Evolutionary conservation across 73 alveolate species (phyloP), one percentile per base, ranked within the genome.

Genomic region (Paramecium tetraurelia): DNA sequence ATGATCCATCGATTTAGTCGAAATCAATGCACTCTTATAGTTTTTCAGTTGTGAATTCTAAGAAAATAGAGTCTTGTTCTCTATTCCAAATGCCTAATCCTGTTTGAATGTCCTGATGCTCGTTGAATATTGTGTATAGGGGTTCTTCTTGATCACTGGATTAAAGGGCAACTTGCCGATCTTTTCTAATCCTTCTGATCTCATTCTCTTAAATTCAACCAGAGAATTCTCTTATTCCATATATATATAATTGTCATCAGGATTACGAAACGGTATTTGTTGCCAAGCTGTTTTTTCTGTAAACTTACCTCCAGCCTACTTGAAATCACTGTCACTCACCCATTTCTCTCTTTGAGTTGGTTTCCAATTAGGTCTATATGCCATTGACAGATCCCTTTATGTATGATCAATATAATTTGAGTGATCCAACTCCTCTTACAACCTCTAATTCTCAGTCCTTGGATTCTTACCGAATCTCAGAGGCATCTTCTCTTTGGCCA

Each of bases 1-100:
- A 63, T 77, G 83, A 68, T 86, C 93, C 63, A 86, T 72, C 12
- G 88, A 63, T 63, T 86, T 86, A 5, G 93, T 86, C 0, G 41
- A 57, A 18, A 86, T 86, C 41, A 86, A 63, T 38, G 88, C 85
- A 40, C 46, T 59, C 46, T 86, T 86, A 33, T 86, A 86, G 18
- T 72, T 22, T 63, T 86, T 77, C n/a, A 86, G 53, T 9, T 53
- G 43, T 18, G 44, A 22, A 86, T 86, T 86, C 35, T 86, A 10
- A 20, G 93, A 86, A 31, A 86, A 86, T 36, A 86, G 9, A 6
- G 29, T 27, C 29, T 77, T 86, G 18, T 86, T 53, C 7, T 72
- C 57, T 20, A 48, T 58, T 36, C 93, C 93, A 21, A 86, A 63
- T 40, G 58, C 93, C 29, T 86, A 21, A 31, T 86, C 93, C 18